Evolutionary conservation across 2,329 filamentous ascomycete genomes (phyloP).

Genomic region (Westerdykella sp.): DNA sequence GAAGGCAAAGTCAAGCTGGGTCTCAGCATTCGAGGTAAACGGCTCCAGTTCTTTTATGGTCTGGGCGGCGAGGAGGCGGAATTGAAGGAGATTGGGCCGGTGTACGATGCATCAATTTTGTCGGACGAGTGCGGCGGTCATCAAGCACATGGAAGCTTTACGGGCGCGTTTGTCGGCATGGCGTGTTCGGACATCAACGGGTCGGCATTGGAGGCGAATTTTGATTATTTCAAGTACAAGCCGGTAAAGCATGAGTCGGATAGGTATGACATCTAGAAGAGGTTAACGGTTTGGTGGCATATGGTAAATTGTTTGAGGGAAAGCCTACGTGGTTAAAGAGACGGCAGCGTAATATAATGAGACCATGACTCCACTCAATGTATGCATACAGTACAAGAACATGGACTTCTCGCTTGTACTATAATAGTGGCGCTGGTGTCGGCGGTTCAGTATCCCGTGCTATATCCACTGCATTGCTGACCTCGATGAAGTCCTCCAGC

Average conservation of each 20-base stretch:
- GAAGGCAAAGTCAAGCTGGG: constrained; percentile 51
- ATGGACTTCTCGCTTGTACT: not conserved
- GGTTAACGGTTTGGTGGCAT: too few relatives aligned
- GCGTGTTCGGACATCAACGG: constrained; percentile 32
- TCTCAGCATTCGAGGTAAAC: constrained; percentile 46
- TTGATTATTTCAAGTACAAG: constrained; percentile 30
- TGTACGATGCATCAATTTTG: constrained; percentile 54
- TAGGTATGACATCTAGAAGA: constrained; percentile 18
- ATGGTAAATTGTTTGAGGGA: too few relatives aligned
- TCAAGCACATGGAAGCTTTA: constrained; percentile 57
- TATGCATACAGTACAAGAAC: too few relatives aligned
- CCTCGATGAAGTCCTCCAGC: constrained; percentile 90
- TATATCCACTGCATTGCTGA: constrained; percentile 79
- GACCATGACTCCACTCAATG: too few relatives aligned
- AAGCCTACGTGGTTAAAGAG: too few relatives aligned
- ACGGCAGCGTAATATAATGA: too few relatives aligned
- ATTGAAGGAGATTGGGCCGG: constrained; percentile 48
- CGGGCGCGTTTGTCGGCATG: constrained; percentile 45
- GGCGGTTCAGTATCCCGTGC: constrained; percentile 23
- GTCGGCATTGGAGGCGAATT: constrained; percentile 19
- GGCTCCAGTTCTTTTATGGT: constrained; percentile 54
- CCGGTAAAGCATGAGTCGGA: constrained; percentile 27
- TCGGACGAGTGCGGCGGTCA: constrained; percentile 60
- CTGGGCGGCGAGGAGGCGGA: constrained; percentile 39
- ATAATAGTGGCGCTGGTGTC: not conserved